Evolutionary conservation across 2,329 filamentous ascomycete species (phyloP).

Genomic region (Cytospora mali): DNA sequence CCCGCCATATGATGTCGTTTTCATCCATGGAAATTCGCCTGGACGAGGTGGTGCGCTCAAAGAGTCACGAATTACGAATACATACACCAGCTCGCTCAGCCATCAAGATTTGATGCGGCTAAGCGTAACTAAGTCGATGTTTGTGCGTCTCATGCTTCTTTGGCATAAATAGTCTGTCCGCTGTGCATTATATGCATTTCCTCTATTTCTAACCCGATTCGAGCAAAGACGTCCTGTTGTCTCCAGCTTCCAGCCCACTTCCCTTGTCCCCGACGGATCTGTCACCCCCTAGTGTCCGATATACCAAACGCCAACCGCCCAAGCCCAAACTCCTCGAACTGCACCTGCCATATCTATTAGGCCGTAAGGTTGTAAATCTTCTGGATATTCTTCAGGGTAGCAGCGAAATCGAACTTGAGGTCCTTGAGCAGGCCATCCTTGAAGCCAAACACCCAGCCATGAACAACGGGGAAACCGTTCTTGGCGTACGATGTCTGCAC

Average conservation of each 20-base stretch:
- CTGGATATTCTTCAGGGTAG: conserved; percentile 54
- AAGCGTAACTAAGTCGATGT: not conserved
- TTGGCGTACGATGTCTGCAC: conserved; percentile 72
- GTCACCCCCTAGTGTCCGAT: not conserved
- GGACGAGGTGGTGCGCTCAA: no score
- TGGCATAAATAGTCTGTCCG: not conserved
- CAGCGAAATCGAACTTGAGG: conserved; percentile 58
- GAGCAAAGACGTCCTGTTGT: not conserved
- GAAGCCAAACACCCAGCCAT: conserved; percentile 75
- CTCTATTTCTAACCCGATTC: not conserved
- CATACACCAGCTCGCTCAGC: not conserved
- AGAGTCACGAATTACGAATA: not conserved
- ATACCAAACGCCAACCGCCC: conserved; percentile 7
- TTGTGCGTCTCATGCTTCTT: not conserved
- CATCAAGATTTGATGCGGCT: not conserved
- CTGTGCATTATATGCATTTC: not conserved
- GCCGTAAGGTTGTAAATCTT: conserved; percentile 60
- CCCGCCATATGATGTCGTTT: no score
- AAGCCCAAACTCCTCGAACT: not conserved
- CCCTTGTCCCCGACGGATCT: not conserved
- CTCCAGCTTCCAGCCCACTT: not conserved
- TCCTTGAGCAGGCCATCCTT: conserved; percentile 67
- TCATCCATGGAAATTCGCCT: not conserved
- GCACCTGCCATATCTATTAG: not conserved
- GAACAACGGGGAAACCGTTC: conserved; percentile 68